Evolutionary conservation across 352 stramenopile genomes (phyloP).

Genomic region (Aphanomyces stellatus): DNA sequence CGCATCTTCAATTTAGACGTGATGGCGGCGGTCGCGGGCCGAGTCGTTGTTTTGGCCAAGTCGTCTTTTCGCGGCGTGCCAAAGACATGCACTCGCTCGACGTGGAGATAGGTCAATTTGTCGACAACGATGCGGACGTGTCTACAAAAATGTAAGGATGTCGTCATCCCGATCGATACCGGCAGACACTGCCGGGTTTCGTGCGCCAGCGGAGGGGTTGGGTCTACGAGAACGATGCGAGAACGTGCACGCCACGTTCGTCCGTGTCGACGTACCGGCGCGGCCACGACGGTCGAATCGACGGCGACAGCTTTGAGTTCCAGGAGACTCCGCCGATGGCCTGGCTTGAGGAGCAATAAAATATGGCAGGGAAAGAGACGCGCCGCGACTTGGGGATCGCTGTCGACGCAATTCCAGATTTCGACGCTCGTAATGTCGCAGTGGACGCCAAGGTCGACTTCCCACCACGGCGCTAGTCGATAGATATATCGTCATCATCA

Average conservation of each 20-base stretch:
- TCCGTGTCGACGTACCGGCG: not conserved
- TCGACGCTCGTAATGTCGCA: conserved; percentile 1
- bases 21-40: not conserved
- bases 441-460: conserved; percentile 10
- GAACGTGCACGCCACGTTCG: no score
- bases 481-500: not conserved
- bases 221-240: not conserved
- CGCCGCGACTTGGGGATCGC: conserved; percentile 7
- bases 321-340: not conserved
- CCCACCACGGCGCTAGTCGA: conserved; percentile 6
- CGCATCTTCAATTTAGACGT: not conserved
- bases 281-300: not conserved
- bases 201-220: conserved; percentile 1
- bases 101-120: conserved; percentile 9
- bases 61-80: not conserved
- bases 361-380: conserved; percentile 14
- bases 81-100: conserved; percentile 14
- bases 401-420: conserved; percentile 15
- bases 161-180: not conserved
- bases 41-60: not conserved
- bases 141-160: not conserved
- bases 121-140: conserved; percentile 11
- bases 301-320: not conserved
- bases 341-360: conserved; percentile 3
- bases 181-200: conserved; percentile 5